These are phyloP conservation scores for barrel medic (Medicago truncatula) DNA, from an alignment of 306 rosid species.

Conservation along the genomic window MtrunA17r5.0-ANR NC_053042.1:51106001-51106500, in stretches of 20 bases:
- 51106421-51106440: constrained; percentile 29
- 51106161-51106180: too few relatives aligned
- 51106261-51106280: constrained; percentile 69
- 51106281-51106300: constrained; percentile 65
- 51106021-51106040: constrained; percentile 50
- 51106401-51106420: constrained; percentile 14
- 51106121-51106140: too few relatives aligned
- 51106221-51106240: not conserved
- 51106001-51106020: constrained; percentile 44
- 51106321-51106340: too few relatives aligned
- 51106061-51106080: constrained; percentile 79
- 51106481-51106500: constrained; percentile 84
- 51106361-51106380: constrained; percentile 39
- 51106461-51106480: constrained; percentile 71
- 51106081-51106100: not conserved
- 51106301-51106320: constrained; percentile 57
- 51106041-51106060: constrained; percentile 55
- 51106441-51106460: constrained; percentile 64
- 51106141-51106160: too few relatives aligned
- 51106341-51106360: not conserved
- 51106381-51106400: constrained; percentile 46
- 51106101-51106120: not conserved
- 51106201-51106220: not conserved
- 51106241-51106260: constrained; percentile 66
- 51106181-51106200: not conserved